A percentile compares a stretch with the other conserved stretches of the same genome.
These are phyloP conservation scores for Globisporangium yorkense DNA, from an alignment of 352 stramenopile genomes.

Conservation along the genomic window DNA sequence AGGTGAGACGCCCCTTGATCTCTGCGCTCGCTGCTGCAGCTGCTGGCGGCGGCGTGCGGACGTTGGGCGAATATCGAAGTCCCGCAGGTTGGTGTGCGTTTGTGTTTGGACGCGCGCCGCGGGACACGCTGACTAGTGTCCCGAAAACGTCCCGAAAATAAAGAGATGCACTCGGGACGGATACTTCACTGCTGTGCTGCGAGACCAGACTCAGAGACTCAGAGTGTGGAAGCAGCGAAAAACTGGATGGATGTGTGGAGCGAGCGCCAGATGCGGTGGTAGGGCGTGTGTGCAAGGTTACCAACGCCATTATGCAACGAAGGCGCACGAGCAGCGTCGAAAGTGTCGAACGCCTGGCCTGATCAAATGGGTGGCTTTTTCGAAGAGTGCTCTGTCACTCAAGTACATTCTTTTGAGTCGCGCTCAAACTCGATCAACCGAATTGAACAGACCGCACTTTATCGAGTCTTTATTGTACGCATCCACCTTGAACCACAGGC, in stretches of 20 bases:
- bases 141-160: neutral
- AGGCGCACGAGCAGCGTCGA: no score
- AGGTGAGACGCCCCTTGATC: neutral
- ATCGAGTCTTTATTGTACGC: neutral
- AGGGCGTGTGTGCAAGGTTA: neutral
- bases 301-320: neutral
- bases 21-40: neutral
- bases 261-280: neutral
- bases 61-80: conserved; percentile 11
- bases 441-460: no score
- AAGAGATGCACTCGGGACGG: no score
- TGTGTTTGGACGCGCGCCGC: neutral
- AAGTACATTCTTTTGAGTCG: no score
- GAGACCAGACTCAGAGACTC: no score
- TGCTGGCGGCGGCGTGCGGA: neutral
- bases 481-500: neutral
- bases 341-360: no score
- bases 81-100: conserved; percentile 7
- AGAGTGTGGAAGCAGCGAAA: neutral
- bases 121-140: conserved; percentile 27
- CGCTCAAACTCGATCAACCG: no score
- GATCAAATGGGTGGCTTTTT: no score
- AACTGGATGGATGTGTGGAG: neutral
- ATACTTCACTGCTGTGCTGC: no score
- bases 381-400: no score